A percentile compares a stretch with the other conserved stretches of the same genome.
Conservation (phyloP, 164 flowering plant genomes). For the Chloranthus sessilifolius region DNA sequence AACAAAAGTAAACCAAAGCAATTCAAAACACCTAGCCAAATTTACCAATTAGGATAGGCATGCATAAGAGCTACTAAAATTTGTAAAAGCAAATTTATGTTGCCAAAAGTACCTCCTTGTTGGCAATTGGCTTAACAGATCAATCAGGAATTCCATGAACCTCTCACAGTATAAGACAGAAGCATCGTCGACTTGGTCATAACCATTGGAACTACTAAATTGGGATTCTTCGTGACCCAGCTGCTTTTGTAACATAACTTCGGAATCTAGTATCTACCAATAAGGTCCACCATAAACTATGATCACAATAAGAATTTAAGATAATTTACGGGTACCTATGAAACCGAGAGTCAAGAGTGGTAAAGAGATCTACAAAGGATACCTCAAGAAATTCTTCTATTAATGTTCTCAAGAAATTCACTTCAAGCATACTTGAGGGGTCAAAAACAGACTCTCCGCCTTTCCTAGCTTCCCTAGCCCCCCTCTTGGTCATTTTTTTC, state of each 20-base stretch:
- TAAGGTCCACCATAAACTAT: neutral
- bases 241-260: constrained; percentile 43
- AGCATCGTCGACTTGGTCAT: constrained; percentile 51
- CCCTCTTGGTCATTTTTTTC: constrained; percentile 67
- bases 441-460: constrained; percentile 56
- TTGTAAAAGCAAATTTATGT: neutral
- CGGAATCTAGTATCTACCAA: constrained; percentile 60
- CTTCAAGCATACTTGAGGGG: constrained; percentile 56
- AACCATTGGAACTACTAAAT: constrained; percentile 22
- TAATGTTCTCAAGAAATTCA: constrained; percentile 68
- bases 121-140: constrained; percentile 91
- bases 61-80: no score
- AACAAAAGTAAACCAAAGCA: no score
- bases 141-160: constrained; percentile 96
- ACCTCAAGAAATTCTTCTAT: constrained; percentile 93
- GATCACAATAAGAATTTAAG: neutral
- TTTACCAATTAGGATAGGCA: no score
- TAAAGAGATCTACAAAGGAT: neutral
- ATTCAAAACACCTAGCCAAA: no score
- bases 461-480: constrained; percentile 58
- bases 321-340: neutral
- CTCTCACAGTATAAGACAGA: constrained; percentile 88
- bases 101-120: constrained; percentile 76
- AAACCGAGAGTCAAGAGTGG: no score
- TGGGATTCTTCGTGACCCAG: constrained; percentile 25